phyloP scores from a whole-genome alignment of 2,329 filamentous ascomycete genomes.

The Eutypa lata region DNA sequence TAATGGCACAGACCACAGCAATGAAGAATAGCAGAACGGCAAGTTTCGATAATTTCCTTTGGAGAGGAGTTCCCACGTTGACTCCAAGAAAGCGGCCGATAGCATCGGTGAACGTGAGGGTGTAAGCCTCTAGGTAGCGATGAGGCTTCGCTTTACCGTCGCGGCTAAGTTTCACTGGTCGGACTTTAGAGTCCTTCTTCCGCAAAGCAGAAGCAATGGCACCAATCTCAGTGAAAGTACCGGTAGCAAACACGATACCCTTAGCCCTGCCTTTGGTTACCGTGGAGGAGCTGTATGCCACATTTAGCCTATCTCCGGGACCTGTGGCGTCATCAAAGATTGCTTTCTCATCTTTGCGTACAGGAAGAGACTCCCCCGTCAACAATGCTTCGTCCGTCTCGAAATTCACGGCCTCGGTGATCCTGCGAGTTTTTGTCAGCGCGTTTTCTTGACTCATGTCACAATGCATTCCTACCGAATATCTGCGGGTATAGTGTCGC shows the following conservation, averaged over 20 bases:
- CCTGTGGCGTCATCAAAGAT: conserved; percentile 52
- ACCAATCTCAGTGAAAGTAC: conserved; percentile 60
- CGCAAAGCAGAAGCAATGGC: conserved; percentile 61
- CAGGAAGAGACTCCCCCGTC: conserved; percentile 61
- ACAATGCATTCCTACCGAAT: conserved; percentile 26
- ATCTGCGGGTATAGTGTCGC: conserved; percentile 42
- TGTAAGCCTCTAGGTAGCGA: conserved; percentile 45
- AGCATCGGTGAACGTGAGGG: conserved; percentile 52
- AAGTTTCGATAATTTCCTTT: conserved; percentile 65
- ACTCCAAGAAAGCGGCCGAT: conserved; percentile 64
- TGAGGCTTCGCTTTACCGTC: conserved; percentile 51
- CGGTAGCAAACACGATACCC: conserved; percentile 59
- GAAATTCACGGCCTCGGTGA: conserved; percentile 52
- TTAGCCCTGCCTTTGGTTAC: conserved; percentile 60
- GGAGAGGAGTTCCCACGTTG: conserved; percentile 66
- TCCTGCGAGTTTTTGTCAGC: conserved; percentile 17
- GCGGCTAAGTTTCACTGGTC: conserved; percentile 49
- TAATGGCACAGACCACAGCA: conserved; percentile 65
- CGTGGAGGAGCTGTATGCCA: conserved; percentile 60
- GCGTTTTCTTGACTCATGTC: too few species aligned
- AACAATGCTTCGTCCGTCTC: conserved; percentile 61
- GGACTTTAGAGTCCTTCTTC: conserved; percentile 49
- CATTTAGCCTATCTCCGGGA: conserved; percentile 60
- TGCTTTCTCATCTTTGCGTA: conserved; percentile 47
- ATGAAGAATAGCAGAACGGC: conserved; percentile 65